These are phyloP conservation scores for Peronospora tabacina DNA, from an alignment of 352 stramenopile genomes.

Conservation along the genomic window DNA sequence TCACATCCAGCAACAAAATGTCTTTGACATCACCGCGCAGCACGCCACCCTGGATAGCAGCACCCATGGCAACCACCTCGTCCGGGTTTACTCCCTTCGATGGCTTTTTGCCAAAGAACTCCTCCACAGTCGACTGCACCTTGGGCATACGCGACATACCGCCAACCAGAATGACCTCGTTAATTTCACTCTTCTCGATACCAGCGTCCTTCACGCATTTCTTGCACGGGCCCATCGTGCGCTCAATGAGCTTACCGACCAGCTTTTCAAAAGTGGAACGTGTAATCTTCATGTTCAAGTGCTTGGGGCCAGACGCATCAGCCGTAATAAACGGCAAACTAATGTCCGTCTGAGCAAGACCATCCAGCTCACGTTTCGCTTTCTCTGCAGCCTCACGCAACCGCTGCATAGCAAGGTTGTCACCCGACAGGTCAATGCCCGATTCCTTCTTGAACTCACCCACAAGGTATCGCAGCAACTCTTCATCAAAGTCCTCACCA, in stretches of 20 bases:
- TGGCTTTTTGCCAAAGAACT: constrained; percentile 95
- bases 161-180: constrained; percentile 97
- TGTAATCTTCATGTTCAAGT: constrained; percentile 95
- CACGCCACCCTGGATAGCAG: constrained; percentile 95
- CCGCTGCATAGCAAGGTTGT: constrained; percentile 95
- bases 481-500: constrained; percentile 96
- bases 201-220: constrained; percentile 84
- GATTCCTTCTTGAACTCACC: constrained; percentile 94
- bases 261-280: constrained; percentile 94
- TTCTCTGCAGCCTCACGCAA: constrained; percentile 91
- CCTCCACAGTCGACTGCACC: constrained; percentile 92
- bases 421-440: constrained; percentile 90
- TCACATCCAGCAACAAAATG: constrained; percentile 97
- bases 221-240: constrained; percentile 93
- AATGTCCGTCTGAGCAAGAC: constrained; percentile 94
- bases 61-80: constrained; percentile 97
- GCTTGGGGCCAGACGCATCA: constrained; percentile 95
- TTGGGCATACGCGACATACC: constrained; percentile 99
- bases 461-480: constrained; percentile 90
- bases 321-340: constrained; percentile 97
- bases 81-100: constrained; percentile 97
- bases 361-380: constrained; percentile 96
- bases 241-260: constrained; percentile 89
- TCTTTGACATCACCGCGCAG: constrained; percentile 97
- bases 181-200: constrained; percentile 90